Percentiles rank a stretch among this genome's conserved stretches.
These are phyloP conservation scores for Kodamaea neixiangensis DNA, from an alignment of 805 yeast genomes.

Conservation along the genomic window DNA sequence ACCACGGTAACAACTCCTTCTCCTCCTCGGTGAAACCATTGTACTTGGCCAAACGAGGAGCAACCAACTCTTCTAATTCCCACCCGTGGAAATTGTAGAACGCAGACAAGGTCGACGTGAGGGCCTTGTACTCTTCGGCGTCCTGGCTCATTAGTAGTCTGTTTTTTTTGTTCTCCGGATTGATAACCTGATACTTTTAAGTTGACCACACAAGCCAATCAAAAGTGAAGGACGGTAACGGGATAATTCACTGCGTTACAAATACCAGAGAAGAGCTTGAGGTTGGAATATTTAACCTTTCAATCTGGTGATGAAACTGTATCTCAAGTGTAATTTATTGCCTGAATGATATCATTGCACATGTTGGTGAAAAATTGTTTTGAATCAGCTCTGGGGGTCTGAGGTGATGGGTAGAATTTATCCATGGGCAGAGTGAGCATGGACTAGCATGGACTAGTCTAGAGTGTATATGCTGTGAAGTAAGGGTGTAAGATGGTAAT, in stretches of 20 bases:
- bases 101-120: conserved; percentile 39
- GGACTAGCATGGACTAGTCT: too few species aligned
- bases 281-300: background rate
- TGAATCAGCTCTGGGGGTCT: background rate
- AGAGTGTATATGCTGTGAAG: too few species aligned
- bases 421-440: too few species aligned
- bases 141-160: conserved; percentile 16
- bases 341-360: background rate
- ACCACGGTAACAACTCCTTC: conserved; percentile 51
- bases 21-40: conserved; percentile 41
- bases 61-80: conserved; percentile 34
- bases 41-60: conserved; percentile 31
- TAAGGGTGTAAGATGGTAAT: too few species aligned
- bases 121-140: conserved; percentile 35
- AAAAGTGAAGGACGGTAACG: background rate
- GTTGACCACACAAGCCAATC: background rate
- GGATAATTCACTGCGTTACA: background rate
- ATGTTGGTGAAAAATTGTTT: background rate
- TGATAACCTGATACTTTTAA: background rate
- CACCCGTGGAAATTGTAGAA: conserved; percentile 34
- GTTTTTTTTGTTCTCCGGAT: background rate
- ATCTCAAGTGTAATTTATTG: background rate
- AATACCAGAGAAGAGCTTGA: background rate
- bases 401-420: background rate
- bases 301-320: background rate